Evolutionary conservation across 2,329 filamentous ascomycete species (phyloP), one percentile per base, ranked within the genome.

Genomic region (Dryadomyces sulphureus): DNA sequence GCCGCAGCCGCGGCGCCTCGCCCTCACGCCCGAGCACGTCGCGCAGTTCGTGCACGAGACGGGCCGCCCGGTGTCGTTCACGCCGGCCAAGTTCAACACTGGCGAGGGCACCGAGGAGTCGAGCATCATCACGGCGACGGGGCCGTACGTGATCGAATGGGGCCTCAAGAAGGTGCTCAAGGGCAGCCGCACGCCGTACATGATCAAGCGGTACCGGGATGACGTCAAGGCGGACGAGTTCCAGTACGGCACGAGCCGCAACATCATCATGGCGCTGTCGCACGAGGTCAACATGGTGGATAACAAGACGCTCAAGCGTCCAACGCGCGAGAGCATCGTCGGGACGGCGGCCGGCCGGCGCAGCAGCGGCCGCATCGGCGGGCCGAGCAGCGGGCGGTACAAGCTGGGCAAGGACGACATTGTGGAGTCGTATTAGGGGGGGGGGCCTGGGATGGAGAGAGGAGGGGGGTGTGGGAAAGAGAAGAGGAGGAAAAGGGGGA

Each of bases 211-310:
- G 16, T 98, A 98, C 60, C 75, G 79, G 1, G 92, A 98, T 57
- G 84, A 94, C 52, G 88, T 98, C 59, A 95, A 93, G 71, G 92
- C 92, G 4, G 92, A 98, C 62, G 94, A 98, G 62, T 98, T 98
- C 78, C 88, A 92, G 57, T 98, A 88, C 58, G 90, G 90, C 41
- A 89, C 82, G 5, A 92, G 98, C 63, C 94, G 94, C 75, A 95
- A 95, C 57, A 87, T 98, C 56, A 94, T 98, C 57, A 90, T 98
- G 32, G 92, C 92, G 1, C 68, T 98, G 52, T 89, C 92, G 2
- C 94, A 98, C 59, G 89, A 96, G 62, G 92, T 98, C 54, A 93
- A 95, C 63, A 96, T 96, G 89, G 86, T 98, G 12, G 83, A 81
- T 40, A 89, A 90, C 63, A 76, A 82, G 55, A 81, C 79, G 48